These are phyloP conservation scores for Eucalyptus tenuipes DNA, from an alignment of 345 rosid genomes.

Conservation along the genomic window DNA sequence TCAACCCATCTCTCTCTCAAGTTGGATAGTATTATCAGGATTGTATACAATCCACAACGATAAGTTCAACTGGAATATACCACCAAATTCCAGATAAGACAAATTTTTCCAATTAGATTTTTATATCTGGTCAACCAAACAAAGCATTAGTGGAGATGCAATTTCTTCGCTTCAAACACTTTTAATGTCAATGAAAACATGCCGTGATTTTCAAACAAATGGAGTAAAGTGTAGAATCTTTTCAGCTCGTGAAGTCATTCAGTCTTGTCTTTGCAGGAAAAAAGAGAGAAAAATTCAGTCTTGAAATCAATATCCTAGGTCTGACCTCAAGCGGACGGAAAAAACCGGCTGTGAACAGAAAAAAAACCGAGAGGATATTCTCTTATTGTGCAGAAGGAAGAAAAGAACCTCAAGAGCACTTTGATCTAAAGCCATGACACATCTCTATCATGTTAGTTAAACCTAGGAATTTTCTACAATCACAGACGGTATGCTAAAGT, in stretches of 20 bases:
- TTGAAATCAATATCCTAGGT: neutral
- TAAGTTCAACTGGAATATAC: neutral
- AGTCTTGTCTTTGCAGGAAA: neutral
- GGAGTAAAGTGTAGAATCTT: neutral
- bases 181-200: neutral
- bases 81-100: neutral
- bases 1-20: neutral
- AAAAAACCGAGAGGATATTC: neutral
- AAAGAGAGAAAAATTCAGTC: neutral
- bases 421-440: neutral
- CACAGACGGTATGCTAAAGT: neutral
- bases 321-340: neutral
- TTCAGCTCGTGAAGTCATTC: neutral
- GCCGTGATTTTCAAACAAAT: neutral
- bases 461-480: neutral
- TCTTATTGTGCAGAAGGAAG: neutral
- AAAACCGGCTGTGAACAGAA: neutral
- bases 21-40: neutral
- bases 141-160: neutral
- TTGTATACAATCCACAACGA: neutral
- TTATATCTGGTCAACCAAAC: neutral
- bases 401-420: neutral
- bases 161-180: neutral
- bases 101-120: neutral
- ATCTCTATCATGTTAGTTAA: neutral